phyloP scores from a whole-genome alignment of 2,329 filamentous ascomycete species.

The Talaromyces funiculosus region DNA sequence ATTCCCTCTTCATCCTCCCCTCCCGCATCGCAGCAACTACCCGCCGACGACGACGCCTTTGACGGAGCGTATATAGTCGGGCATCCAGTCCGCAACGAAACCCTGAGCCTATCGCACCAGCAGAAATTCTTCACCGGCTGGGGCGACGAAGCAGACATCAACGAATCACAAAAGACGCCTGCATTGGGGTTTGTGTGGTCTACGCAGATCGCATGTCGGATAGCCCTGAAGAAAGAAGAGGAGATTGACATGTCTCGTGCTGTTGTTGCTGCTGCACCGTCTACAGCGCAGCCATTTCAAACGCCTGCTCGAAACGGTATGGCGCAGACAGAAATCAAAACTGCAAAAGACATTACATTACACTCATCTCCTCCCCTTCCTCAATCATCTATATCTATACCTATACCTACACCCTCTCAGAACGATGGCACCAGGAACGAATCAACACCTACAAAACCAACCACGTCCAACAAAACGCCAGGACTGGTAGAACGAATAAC shows the following conservation, averaged over 20 bases:
- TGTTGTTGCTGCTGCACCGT: not conserved
- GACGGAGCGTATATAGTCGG: slow-evolving; percentile 35
- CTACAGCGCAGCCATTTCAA: not conserved
- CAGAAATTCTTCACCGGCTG: slow-evolving; percentile 94
- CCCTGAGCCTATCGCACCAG: slow-evolving; percentile 76
- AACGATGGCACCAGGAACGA: not conserved
- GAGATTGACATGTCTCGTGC: slow-evolving; percentile 33
- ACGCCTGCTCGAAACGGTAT: not conserved
- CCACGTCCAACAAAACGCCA: not conserved
- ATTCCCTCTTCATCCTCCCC: not conserved
- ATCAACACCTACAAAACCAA: not conserved
- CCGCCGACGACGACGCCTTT: slow-evolving; percentile 25
- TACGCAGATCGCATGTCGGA: slow-evolving; percentile 76
- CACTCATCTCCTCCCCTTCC: not conserved
- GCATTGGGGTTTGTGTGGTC: slow-evolving; percentile 85
- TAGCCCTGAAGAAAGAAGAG: slow-evolving; percentile 71
- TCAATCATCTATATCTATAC: not conserved
- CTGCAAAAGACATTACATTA: not conserved
- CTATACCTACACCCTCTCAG: not conserved
- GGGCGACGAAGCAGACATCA: slow-evolving; percentile 58
- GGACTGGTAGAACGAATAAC: slow-evolving; percentile 5
- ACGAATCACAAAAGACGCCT: slow-evolving; percentile 64
- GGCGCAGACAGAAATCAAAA: not conserved
- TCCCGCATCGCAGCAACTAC: slow-evolving; percentile 29
- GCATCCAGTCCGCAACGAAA: slow-evolving; percentile 40